Percentiles rank a stretch among this genome's conserved stretches.
These are phyloP conservation scores for Lactifluus subvellereus DNA, from an alignment of 768 basidiomycete genomes.

Conservation along the genomic window DNA sequence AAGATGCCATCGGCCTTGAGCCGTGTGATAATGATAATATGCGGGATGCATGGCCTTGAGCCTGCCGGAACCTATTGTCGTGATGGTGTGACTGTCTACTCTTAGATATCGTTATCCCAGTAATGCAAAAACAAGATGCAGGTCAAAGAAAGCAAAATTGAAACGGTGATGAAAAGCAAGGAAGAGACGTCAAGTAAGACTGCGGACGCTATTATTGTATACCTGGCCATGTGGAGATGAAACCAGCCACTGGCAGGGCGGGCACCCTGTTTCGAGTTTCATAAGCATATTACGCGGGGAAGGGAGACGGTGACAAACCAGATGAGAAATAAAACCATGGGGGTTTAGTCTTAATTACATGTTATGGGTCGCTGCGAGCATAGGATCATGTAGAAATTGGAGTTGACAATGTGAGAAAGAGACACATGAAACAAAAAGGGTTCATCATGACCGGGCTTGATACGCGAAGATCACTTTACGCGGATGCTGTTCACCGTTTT, in stretches of 20 bases:
- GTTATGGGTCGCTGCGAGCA: not conserved
- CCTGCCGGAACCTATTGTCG: constrained; percentile 15
- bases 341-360: not conserved
- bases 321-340: not conserved
- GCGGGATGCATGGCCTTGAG: constrained; percentile 22
- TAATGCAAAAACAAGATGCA: constrained; percentile 13
- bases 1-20: constrained; percentile 24
- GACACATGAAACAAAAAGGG: not conserved
- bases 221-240: not conserved
- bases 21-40: constrained; percentile 26
- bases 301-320: constrained; percentile 4
- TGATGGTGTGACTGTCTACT: constrained; percentile 15
- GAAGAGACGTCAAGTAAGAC: constrained; percentile 1
- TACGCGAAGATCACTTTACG: not conserved
- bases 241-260: not conserved
- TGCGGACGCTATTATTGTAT: not conserved
- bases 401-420: not conserved
- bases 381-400: not conserved
- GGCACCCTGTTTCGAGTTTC: constrained; percentile 1
- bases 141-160: constrained; percentile 10
- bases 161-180: constrained; percentile 5
- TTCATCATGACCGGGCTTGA: not conserved
- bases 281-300: not conserved
- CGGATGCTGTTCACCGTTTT: constrained; percentile 8
- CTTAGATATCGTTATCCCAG: constrained; percentile 22